Conservation (phyloP, 352 stramenopile genomes). For the Blastocystis sp. region DNA sequence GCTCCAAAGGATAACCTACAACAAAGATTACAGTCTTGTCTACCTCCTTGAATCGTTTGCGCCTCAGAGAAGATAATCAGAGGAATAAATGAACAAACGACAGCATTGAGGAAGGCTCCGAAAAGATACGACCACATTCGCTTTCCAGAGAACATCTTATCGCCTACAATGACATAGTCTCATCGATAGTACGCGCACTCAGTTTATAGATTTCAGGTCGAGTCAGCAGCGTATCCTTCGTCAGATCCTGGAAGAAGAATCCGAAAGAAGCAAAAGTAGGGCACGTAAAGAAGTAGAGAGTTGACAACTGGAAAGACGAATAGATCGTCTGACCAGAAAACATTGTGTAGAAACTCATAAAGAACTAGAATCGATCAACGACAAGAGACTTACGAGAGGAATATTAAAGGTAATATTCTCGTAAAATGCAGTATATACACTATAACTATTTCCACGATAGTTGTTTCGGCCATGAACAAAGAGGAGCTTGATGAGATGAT, state of each 20-base stretch:
- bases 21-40: neutral
- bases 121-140: constrained; percentile 43
- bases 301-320: constrained; percentile 46
- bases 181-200: neutral
- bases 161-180: neutral
- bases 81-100: constrained; percentile 2
- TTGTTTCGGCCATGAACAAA: constrained; percentile 92
- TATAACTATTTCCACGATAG: constrained; percentile 88
- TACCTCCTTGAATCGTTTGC: constrained; percentile 28
- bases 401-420: constrained; percentile 92
- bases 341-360: constrained; percentile 83
- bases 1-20: constrained; percentile 27
- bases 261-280: constrained; percentile 55
- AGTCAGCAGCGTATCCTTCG: constrained; percentile 9
- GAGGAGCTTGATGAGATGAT: constrained; percentile 57
- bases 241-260: constrained; percentile 53
- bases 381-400: constrained; percentile 64
- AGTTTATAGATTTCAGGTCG: constrained; percentile 43
- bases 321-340: constrained; percentile 76
- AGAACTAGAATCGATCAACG: constrained; percentile 70
- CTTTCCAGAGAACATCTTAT: constrained; percentile 41
- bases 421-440: constrained; percentile 96
- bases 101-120: constrained; percentile 9
- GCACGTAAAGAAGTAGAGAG: constrained; percentile 42
- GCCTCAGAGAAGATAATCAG: neutral